phyloP scores from a whole-genome alignment of 139 green algal species.

The Spirogloea muscicola region DNA sequence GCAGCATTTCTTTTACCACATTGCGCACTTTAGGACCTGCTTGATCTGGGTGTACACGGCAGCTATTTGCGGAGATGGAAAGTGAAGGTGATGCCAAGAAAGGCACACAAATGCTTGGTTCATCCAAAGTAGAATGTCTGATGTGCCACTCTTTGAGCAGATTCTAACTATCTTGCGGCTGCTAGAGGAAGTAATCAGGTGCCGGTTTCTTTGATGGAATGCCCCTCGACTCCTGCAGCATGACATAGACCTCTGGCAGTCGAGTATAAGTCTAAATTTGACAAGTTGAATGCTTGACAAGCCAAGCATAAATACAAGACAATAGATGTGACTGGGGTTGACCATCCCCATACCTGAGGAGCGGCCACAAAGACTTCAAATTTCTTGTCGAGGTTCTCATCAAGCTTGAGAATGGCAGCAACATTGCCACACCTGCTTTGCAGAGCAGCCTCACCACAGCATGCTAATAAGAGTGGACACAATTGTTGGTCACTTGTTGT shows the following conservation, averaged over 20 bases:
- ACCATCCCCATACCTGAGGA: constrained; percentile 51
- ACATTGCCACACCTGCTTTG: constrained; percentile 87
- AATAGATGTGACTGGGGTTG: background rate
- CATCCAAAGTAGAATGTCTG: too few species aligned
- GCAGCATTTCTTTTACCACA: too few species aligned
- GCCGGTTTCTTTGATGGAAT: constrained; percentile 80
- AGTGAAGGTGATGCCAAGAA: too few species aligned
- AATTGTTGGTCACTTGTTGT: too few species aligned
- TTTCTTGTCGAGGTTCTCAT: constrained; percentile 81
- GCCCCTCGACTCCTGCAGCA: constrained; percentile 69
- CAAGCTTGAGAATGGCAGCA: constrained; percentile 90
- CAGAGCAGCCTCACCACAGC: background rate
- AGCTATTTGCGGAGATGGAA: too few species aligned
- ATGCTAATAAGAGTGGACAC: background rate
- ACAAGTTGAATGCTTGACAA: background rate
- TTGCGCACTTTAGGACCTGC: too few species aligned
- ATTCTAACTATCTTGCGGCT: too few species aligned
- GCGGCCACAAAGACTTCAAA: constrained; percentile 97
- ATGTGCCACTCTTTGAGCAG: too few species aligned
- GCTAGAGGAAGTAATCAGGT: constrained; percentile 90
- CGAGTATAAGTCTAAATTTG: background rate
- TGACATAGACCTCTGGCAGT: too few species aligned
- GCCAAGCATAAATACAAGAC: background rate
- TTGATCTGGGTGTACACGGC: too few species aligned
- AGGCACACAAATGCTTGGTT: too few species aligned